Conservation (phyloP, 768 basidiomycete genomes). For the Filobasidium floriforme region DNA sequence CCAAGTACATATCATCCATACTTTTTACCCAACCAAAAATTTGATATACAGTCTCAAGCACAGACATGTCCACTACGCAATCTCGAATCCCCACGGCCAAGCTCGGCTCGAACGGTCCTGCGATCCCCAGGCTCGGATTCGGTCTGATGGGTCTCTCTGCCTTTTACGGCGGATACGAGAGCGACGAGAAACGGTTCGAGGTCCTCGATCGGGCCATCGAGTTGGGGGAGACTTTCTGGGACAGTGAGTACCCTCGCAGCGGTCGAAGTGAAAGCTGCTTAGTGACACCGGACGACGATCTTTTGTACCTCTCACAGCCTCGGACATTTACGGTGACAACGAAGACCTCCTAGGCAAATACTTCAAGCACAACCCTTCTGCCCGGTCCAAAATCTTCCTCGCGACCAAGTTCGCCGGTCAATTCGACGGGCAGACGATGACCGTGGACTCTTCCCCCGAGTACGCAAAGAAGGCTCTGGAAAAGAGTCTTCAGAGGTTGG, state of each 20-base stretch:
- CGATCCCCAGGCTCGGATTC: conserved; percentile 14
- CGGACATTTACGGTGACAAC: conserved; percentile 50
- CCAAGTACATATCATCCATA: too few relatives aligned
- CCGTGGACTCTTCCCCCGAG: conserved; percentile 24
- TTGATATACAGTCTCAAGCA: not conserved
- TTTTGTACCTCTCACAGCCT: conserved; percentile 32
- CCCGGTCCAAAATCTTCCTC: conserved; percentile 29
- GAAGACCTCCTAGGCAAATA: conserved; percentile 51
- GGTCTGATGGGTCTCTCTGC: conserved; percentile 19
- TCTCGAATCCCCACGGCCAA: conserved; percentile 12
- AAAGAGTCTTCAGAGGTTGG: conserved; percentile 26
- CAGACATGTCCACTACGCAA: not conserved
- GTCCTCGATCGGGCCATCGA: conserved; percentile 51
- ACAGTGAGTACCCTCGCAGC: conserved; percentile 32
- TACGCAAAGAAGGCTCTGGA: conserved; percentile 24
- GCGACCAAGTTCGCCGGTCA: conserved; percentile 31
- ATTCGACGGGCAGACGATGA: conserved; percentile 2
- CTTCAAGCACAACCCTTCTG: conserved; percentile 46
- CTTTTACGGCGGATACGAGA: conserved; percentile 44
- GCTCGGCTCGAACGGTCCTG: conserved; percentile 15
- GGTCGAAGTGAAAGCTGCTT: too few relatives aligned
- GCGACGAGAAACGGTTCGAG: conserved; percentile 59
- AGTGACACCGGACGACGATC: too few relatives aligned
- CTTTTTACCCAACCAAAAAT: too few relatives aligned
- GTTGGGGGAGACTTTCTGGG: conserved; percentile 51